phyloP scores from a whole-genome alignment of 148 eudicot species.

The Camellia japonica region DNA sequence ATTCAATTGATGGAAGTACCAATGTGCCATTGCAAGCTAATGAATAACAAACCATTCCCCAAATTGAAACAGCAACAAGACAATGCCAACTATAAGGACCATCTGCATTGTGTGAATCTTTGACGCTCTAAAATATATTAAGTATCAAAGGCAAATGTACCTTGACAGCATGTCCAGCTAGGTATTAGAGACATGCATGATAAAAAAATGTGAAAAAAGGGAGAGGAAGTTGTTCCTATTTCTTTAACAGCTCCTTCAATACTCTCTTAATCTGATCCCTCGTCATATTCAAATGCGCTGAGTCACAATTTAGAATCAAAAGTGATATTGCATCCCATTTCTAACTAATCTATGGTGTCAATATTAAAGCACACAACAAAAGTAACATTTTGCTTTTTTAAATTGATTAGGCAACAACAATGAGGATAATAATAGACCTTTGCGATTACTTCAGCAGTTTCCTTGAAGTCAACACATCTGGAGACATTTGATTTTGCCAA shows the following conservation, averaged over 20 bases:
- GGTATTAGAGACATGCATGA: not conserved
- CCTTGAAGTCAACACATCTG: conserved; percentile 94
- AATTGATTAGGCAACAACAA: not conserved
- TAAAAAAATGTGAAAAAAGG: not conserved
- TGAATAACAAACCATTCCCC: not conserved
- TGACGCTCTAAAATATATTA: not conserved
- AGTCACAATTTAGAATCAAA: not conserved
- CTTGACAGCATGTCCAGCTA: not conserved
- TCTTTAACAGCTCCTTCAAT: not conserved
- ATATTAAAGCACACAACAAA: too few species aligned
- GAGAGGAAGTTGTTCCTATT: not conserved
- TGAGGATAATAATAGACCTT: conserved; percentile 45
- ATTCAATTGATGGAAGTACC: not conserved
- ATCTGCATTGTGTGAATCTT: not conserved
- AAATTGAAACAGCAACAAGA: not conserved
- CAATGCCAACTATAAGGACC: conserved; percentile 1
- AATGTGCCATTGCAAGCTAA: not conserved
- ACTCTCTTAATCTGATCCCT: not conserved
- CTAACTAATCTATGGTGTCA: not conserved
- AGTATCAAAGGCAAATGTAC: not conserved
- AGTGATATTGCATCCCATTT: not conserved
- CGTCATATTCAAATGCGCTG: not conserved
- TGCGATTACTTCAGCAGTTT: conserved; percentile 97
- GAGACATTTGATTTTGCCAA: conserved; percentile 91
- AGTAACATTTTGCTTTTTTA: too few species aligned